Evolutionary conservation across 225 moss, liverwort and hornwort species (phyloP), one percentile per base, ranked within the genome.

Genomic region (Straminergon stramineum): DNA sequence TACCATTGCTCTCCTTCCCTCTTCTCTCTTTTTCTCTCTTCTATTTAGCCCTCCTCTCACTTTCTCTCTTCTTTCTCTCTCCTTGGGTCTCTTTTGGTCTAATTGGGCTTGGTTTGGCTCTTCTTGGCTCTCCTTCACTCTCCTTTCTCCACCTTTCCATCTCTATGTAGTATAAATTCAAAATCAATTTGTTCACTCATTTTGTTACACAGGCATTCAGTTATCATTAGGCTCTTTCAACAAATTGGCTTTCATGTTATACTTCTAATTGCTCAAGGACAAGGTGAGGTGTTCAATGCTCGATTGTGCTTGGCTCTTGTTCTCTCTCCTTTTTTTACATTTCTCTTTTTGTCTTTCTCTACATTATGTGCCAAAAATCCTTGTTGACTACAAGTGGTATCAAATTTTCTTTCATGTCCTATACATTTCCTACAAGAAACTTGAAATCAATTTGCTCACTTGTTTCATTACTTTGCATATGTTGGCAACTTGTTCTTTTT

Each of bases 401-500:
- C 5, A 0, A 26, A 15, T 73, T 1, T 73, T 16, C 3, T 73
- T 43, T 43, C 9, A 43, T 27, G 2, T 43, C 9, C 9, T 9
- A 16, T 3, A 16, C 6, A 27, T 27, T 43, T 73, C 9, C 16
- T 73, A 13, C 26, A 27, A 43, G 2, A 43, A 27, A 27, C 16
- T 43, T 1, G 1, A 73, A 73, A 28, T 28, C 1, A 73, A 3
- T 28, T 73, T 73, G 27, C 3, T 28, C 5, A 43, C 1, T 73
- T 0, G 0, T 73, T 43, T 43, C 3, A 0, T 73, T 73, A 43
- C 6, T 28, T 0, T 4, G 0, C 16, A 2, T 73, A 26, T 43
- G 1, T 43, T 41, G 16, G 27, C 27, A 43, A 43, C 5, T 71
- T 27, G 5, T 4, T 71, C 9, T 27, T 43, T 43, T 27, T 16